These are phyloP conservation scores for Pholiota conissans DNA, from an alignment of 768 basidiomycete species.

Conservation along the genomic window DNA sequence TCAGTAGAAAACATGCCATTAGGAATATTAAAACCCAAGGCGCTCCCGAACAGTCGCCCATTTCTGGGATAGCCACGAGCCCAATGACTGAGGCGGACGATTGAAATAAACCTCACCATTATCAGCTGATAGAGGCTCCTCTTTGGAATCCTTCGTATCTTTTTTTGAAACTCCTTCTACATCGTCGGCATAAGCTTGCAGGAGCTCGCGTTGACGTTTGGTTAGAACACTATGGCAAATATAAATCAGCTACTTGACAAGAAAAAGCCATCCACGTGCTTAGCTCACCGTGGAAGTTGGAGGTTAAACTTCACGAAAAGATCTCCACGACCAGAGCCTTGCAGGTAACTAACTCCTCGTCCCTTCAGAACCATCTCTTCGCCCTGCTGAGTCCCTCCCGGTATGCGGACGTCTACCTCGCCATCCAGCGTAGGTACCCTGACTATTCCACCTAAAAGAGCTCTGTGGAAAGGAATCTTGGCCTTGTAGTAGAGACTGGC, in stretches of 20 bases:
- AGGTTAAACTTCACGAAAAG: constrained; percentile 88
- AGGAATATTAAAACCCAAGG: constrained; percentile 67
- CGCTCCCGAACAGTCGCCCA: constrained; percentile 70
- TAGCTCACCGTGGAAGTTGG: constrained; percentile 81
- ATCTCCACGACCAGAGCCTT: constrained; percentile 69
- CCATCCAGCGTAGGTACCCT: constrained; percentile 94
- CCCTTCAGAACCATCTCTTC: constrained; percentile 95
- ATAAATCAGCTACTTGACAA: constrained; percentile 2
- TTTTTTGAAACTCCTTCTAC: constrained; percentile 57
- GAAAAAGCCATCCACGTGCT: background rate
- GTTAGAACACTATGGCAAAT: constrained; percentile 67
- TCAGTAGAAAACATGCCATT: constrained; percentile 48
- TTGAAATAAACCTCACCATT: constrained; percentile 80
- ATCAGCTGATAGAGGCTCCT: constrained; percentile 35
- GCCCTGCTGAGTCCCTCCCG: constrained; percentile 91
- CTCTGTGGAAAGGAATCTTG: constrained; percentile 86
- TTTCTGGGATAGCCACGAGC: constrained; percentile 69
- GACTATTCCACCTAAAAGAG: constrained; percentile 90
- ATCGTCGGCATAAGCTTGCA: constrained; percentile 91
- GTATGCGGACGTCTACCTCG: constrained; percentile 91
- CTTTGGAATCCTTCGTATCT: constrained; percentile 13
- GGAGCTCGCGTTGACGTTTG: constrained; percentile 78
- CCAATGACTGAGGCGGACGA: constrained; percentile 53
- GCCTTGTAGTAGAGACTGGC: constrained; percentile 88
- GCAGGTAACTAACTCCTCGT: constrained; percentile 72